Evolutionary conservation across 345 rosid species (phyloP), one percentile per base, ranked within the genome.

Genomic region (Rhizophora mangle): DNA sequence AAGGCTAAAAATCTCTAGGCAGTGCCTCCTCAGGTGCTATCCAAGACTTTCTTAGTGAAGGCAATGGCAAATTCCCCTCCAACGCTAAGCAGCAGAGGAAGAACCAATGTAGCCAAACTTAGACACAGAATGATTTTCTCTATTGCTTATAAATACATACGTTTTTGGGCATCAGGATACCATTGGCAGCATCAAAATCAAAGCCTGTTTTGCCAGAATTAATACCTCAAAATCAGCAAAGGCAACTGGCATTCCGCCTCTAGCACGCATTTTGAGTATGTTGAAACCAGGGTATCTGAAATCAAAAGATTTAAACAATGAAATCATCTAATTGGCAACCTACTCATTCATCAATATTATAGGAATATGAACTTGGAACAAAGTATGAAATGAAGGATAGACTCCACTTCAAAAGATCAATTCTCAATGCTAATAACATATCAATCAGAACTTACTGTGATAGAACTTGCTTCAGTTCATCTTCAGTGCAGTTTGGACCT

Each of bases 201-300:
- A 67, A 31, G 22, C 51, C 51, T 60, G 62, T 11, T 18, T 21
- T 46, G 47, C 49, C 56, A 20, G 31, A 19, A 67, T 46, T 62
- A 43, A 18, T 84, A 87, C 93, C 93, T 90, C 88, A 83, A 84
- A 93, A 85, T 93, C 96, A 72, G 96, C 96, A 81, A 90, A 93
- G 51, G 93, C 96, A 81, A 93, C 92, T 21, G 93, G 96, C 93
- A 89, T 88, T 71, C 96, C 90, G 6, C 96, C 87, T 83, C 76
- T 83, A 22, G 88, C 86, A 70, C 87, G 84, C 73, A 90, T 53
- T 78, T 86, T 93, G 37, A 90, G 81, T 70, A 79, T 66, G 49
- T 72, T 85, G 78, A 90, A 90, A 63, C 96, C 98, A 22, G 91
- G 86, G 79, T 88, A 85, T 62, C 98, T 93, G 71, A 18, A 70